Evolutionary conservation across 78 protist species (phyloP), one percentile per base, ranked within the genome.

Genomic region (Isochrysis galbana): DNA sequence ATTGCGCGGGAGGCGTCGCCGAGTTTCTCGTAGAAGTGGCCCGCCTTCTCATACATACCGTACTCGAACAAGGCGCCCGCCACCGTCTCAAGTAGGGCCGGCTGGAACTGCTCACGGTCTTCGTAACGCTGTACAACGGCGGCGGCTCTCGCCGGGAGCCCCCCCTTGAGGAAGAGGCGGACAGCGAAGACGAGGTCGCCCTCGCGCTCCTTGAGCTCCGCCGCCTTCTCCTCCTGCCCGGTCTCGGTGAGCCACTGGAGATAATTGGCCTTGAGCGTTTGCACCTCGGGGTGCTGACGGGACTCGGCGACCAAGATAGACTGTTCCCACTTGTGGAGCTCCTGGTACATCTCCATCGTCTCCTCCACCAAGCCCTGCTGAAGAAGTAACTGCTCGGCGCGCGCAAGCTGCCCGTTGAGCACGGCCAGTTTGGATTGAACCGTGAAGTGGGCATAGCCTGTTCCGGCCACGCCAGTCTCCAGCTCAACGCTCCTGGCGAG

Each of bases 81-180:
- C 14, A 95, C 61, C 36, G 92, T 88, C 83, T 94, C 95, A 25
- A 92, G 82, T 48, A 87, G 82, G 21, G 82, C n/a, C 83, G 87
- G 89, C 47, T 80, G 70, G 78, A 39, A 78, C 38, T 17, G 39
- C 90, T 42, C 74, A 41, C 44, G n/a, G 29, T 10, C 55, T 41
- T 55, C 69, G 72, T 72, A 34, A 19, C 41, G 72, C 34, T 0
- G 42, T 47, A 97, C 93, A 38, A 97, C 36, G 23, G 78, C 38
- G 36, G 97, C 97, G 0, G 98, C 98, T 32, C 91, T 87, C 26
- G 96, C 96, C 2, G 98, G 98, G 7, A 93, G 94, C 22, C 96
- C 96, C 1, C 96, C 97, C 47, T 70, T 45, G 78, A 96, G 86
- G 94, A 91, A 94, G 55, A 95, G 95, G n/a, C 47, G 45, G 89